A percentile compares a stretch with the other conserved stretches of the same genome.
These are phyloP conservation scores for Whalleya microplaca DNA, from an alignment of 2,329 filamentous ascomycete species.

Conservation along the genomic window DNA sequence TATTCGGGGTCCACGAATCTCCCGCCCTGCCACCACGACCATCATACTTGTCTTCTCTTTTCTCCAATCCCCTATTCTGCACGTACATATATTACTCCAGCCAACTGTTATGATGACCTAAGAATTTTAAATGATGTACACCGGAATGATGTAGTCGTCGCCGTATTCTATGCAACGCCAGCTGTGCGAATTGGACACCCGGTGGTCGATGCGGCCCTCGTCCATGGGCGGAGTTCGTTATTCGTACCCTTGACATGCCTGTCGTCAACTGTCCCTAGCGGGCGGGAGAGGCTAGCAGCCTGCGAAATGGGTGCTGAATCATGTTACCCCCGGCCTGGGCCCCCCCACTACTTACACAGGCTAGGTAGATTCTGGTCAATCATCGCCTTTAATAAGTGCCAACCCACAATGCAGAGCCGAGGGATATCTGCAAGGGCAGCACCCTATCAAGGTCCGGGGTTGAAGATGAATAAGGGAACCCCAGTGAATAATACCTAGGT, in stretches of 20 bases:
- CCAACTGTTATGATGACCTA: constrained; percentile 15
- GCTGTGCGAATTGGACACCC: not conserved
- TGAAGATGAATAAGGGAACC: not conserved
- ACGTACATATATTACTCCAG: constrained; percentile 8
- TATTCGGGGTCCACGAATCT: not conserved
- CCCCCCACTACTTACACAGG: not conserved
- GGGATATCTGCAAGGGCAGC: constrained; percentile 25
- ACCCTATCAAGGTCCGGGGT: constrained; percentile 4
- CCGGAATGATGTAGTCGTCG: not conserved
- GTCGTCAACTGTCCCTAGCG: not conserved
- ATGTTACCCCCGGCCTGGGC: too few relatives aligned
- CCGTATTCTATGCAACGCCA: not conserved
- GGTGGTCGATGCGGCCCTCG: not conserved
- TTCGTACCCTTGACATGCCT: not conserved
- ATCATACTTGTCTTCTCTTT: not conserved
- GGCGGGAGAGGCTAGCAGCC: too few relatives aligned
- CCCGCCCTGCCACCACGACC: too few relatives aligned
- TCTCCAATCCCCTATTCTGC: not conserved
- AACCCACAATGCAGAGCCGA: constrained; percentile 19
- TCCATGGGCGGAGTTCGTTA: not conserved
- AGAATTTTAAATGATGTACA: not conserved
- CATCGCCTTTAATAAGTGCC: constrained; percentile 14
- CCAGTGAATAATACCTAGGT: too few relatives aligned
- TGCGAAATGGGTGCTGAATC: too few relatives aligned
- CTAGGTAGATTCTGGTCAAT: constrained; percentile 10